Conservation (phyloP, 495 filamentous ascomycete genomes). For the Parathielavia hyrcaniae region DNA sequence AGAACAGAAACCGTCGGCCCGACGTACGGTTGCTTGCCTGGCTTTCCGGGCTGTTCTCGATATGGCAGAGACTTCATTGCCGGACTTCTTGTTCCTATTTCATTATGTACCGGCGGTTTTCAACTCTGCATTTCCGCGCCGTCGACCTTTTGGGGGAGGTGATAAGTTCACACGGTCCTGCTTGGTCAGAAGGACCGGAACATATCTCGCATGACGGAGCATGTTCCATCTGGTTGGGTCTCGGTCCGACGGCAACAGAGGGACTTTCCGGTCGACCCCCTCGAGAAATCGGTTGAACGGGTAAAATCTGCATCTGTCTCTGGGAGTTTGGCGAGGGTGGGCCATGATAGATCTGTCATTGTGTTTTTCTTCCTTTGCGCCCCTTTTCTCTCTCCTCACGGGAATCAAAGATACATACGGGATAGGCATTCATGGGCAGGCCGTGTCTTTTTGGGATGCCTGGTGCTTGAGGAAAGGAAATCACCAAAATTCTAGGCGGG, state of each 20-base stretch:
- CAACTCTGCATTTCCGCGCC: background rate
- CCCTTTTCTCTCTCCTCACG: background rate
- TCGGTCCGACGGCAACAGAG: background rate
- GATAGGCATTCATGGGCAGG: conserved; percentile 13
- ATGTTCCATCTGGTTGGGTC: background rate
- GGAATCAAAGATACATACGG: conserved; percentile 5
- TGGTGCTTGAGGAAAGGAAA: conserved; percentile 1
- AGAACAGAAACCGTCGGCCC: background rate
- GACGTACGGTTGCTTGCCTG: background rate
- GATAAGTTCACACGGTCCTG: background rate
- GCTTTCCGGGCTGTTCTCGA: background rate
- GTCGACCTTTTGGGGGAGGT: background rate
- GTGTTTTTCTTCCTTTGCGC: background rate
- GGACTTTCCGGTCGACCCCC: background rate
- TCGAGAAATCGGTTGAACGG: background rate
- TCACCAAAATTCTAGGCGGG: background rate
- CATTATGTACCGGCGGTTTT: background rate
- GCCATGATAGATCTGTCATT: conserved; percentile 15
- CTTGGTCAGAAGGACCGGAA: background rate
- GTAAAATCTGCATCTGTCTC: conserved; percentile 15
- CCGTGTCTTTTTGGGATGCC: conserved; percentile 1
- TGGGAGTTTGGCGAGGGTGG: conserved; percentile 12
- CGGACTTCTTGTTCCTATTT: background rate
- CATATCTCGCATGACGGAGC: background rate
- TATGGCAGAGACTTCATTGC: background rate